These are phyloP conservation scores for Candida glucosophila DNA, from an alignment of 1,139 yeast species.

Conservation along the genomic window DNA sequence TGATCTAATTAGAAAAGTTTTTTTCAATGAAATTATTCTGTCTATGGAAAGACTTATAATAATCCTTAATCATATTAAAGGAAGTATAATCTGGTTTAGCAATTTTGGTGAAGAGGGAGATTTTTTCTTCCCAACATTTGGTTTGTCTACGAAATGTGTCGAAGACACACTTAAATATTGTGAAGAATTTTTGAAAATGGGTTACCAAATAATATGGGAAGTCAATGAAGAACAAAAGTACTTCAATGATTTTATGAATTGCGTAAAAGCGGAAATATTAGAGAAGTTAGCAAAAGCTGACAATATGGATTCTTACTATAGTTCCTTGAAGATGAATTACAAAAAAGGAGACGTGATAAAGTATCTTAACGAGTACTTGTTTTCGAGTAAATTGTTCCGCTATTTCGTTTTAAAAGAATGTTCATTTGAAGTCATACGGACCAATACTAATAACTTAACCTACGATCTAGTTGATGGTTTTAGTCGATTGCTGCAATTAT, in stretches of 20 bases:
- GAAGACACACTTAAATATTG: too few species aligned
- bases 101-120: too few species aligned
- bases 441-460: constrained; percentile 1
- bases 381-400: constrained; percentile 15
- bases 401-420: constrained; percentile 15
- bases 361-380: constrained; percentile 21
- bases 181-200: constrained; percentile 26
- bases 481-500: constrained; percentile 5
- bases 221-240: constrained; percentile 44
- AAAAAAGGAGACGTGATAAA: constrained; percentile 20
- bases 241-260: constrained; percentile 43
- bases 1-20: constrained; percentile 36
- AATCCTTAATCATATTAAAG: constrained; percentile 38
- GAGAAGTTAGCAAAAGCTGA: constrained; percentile 30
- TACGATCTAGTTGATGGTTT: constrained; percentile 6
- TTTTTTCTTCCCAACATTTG: too few species aligned
- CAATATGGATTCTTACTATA: constrained; percentile 20
- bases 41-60: constrained; percentile 49
- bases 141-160: constrained; percentile 15
- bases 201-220: constrained; percentile 37
- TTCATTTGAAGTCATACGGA: constrained; percentile 10
- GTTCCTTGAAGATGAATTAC: constrained; percentile 9
- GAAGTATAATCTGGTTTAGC: constrained; percentile 33
- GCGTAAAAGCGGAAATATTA: constrained; percentile 33
- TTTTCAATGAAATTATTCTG: constrained; percentile 47